A percentile compares a stretch with the other conserved stretches of the same genome.
These are phyloP conservation scores for Aspergillus hancockii DNA, from an alignment of 495 filamentous ascomycete species.

Conservation along the genomic window DNA sequence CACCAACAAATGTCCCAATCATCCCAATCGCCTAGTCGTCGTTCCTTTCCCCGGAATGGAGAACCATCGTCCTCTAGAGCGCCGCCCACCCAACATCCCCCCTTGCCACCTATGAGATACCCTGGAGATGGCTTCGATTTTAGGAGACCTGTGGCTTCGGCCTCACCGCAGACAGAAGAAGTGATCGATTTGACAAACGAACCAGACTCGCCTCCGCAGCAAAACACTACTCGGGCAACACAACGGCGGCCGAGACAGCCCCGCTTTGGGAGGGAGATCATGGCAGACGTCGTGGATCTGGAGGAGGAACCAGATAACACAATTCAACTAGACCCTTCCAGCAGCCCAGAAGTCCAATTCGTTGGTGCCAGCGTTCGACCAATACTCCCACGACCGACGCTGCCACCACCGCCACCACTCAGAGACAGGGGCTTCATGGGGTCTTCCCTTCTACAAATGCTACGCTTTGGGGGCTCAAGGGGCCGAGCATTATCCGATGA, in stretches of 20 bases:
- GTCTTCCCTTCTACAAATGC: constrained; percentile 13
- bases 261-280: constrained; percentile 36
- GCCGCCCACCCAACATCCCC: constrained; percentile 4
- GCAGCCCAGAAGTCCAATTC: constrained; percentile 44
- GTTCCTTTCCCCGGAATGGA: constrained; percentile 7
- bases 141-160: constrained; percentile 45
- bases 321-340: constrained; percentile 24
- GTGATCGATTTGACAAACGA: constrained; percentile 60
- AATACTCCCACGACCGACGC: constrained; percentile 4
- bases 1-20: constrained; percentile 42
- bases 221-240: constrained; percentile 3
- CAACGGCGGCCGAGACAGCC: constrained; percentile 25
- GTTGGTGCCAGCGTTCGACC: constrained; percentile 28
- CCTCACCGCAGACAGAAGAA: constrained; percentile 28
- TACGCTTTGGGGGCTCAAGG: constrained; percentile 9
- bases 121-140: constrained; percentile 53
- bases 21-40: constrained; percentile 22
- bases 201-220: constrained; percentile 36
- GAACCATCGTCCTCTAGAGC: constrained; percentile 26
- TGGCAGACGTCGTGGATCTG: constrained; percentile 40
- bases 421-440: neutral
- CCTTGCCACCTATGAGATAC: constrained; percentile 27
- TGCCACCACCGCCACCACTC: constrained; percentile 3
- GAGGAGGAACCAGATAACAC: constrained; percentile 23
- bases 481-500: constrained; percentile 6